Evolutionary conservation across 176 grass and related monocot genomes (phyloP), one percentile per base, ranked within the genome.

Genomic region (Cenchrus fungigraminus): DNA sequence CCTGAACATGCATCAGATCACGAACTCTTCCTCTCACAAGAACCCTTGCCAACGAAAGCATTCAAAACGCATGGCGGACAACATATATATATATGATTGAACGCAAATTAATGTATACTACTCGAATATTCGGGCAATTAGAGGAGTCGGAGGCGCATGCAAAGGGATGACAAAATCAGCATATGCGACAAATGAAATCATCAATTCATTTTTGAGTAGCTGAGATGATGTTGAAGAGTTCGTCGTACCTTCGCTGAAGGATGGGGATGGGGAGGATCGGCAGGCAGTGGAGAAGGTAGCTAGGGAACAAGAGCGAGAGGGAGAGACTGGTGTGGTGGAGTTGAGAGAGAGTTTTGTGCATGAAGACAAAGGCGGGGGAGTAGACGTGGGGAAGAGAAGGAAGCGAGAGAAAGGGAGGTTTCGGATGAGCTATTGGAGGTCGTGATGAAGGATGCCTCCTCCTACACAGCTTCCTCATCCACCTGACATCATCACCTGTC

Each of bases 391-490:
- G 31, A 60, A 68, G 68, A 49, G 56, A 66, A 32, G 31, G 37
- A 37, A 29, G 1, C 22, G 13, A 47, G 46, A 73, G 46, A 73
- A 56, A 55, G 72, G 54, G 49, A 37, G 80, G 81, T 79, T 83
- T 62, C 20, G 80, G 92, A 91, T 94, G 84, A 92, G 84, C 83
- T 69, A 87, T 60, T 91, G 74, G 89, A 91, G 89, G 89, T 87
- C 76, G 80, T 68, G 79, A 85, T 85, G 73, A 85, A 71, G 81
- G 65, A 15, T 83, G 76, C 3, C 85, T 87, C 79, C 89, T 91
- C 89, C 91, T 79, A 86, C 92, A 89, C 89, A 78, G 25, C 84
- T 91, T 94, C 87, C 92, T 94, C 89, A 89, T 91, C 92, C 87
- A 84, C 59, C 88, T 82, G 84, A 82, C 90, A 57, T 92, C 90